Conservation (phyloP, 148 eudicot species). For the Polygonum aviculare region DNA sequence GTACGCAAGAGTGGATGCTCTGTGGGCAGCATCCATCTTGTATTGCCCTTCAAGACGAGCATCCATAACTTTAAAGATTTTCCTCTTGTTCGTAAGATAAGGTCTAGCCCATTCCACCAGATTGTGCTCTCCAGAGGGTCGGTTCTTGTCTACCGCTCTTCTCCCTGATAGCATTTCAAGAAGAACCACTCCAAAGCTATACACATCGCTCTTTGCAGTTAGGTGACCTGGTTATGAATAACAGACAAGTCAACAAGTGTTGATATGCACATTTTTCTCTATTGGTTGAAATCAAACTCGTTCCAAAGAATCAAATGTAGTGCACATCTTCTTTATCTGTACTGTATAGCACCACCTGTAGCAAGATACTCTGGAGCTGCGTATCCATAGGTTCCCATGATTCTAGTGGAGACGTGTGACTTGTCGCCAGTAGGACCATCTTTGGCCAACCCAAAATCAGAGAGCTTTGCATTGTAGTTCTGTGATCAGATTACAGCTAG, state of each 20-base stretch:
- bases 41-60: constrained; percentile 8
- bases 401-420: constrained; percentile 8
- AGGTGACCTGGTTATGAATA: neutral
- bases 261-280: neutral
- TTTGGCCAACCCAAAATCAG: constrained; percentile 9
- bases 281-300: neutral
- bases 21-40: neutral
- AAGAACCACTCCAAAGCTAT: constrained; percentile 11
- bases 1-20: neutral
- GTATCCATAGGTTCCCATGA: constrained; percentile 11
- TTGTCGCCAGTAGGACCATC: constrained; percentile 10
- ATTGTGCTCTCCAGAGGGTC: constrained; percentile 5
- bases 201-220: constrained; percentile 10
- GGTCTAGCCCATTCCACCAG: constrained; percentile 13
- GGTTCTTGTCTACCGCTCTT: constrained; percentile 7
- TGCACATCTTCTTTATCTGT: neutral
- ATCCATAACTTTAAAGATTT: neutral
- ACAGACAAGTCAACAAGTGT: neutral
- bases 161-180: constrained; percentile 3
- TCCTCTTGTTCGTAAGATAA: constrained; percentile 7
- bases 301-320: neutral
- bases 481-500: neutral
- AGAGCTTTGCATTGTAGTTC: constrained; percentile 8
- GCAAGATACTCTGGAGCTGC: constrained; percentile 11
- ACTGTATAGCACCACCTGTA: neutral